These are phyloP conservation scores for Myxozyma kluyveri DNA, from an alignment of 805 yeast genomes.

Conservation along the genomic window DNA sequence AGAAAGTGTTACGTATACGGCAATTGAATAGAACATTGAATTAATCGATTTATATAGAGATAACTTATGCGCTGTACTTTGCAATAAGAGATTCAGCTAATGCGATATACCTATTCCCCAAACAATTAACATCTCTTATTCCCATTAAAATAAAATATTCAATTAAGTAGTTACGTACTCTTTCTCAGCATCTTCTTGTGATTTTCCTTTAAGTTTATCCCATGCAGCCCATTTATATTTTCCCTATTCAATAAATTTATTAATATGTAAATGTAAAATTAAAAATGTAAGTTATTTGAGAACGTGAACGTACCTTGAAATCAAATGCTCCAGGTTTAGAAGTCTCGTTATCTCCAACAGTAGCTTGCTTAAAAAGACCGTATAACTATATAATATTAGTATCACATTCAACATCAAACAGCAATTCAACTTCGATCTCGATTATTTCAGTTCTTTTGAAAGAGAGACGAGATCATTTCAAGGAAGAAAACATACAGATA, in stretches of 20 bases:
- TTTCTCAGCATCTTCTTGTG: slow-evolving; percentile 87
- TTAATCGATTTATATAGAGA: background rate
- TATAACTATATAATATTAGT: slow-evolving; percentile 50
- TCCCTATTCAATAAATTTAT: slow-evolving; percentile 42
- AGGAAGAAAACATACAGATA: slow-evolving; percentile 43
- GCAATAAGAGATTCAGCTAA: slow-evolving; percentile 37
- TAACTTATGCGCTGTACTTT: slow-evolving; percentile 26
- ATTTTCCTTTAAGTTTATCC: slow-evolving; percentile 80
- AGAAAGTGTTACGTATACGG: too few relatives aligned
- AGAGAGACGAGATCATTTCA: background rate
- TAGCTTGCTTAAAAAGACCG: slow-evolving; percentile 95
- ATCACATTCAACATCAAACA: background rate
- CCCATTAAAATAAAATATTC: background rate
- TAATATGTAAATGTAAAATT: background rate
- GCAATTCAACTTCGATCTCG: background rate
- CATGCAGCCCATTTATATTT: slow-evolving; percentile 98
- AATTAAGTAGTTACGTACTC: slow-evolving; percentile 42
- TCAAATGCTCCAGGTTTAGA: slow-evolving; percentile 88
- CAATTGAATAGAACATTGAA: too few relatives aligned
- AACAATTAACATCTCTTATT: background rate
- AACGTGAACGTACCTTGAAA: slow-evolving; percentile 49
- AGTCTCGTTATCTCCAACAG: slow-evolving; percentile 88
- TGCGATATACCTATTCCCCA: slow-evolving; percentile 35
- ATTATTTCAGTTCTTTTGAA: background rate
- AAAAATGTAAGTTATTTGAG: background rate